phyloP scores from a whole-genome alignment of 352 stramenopile species.

The Salisapilia sapeloensis region DNA sequence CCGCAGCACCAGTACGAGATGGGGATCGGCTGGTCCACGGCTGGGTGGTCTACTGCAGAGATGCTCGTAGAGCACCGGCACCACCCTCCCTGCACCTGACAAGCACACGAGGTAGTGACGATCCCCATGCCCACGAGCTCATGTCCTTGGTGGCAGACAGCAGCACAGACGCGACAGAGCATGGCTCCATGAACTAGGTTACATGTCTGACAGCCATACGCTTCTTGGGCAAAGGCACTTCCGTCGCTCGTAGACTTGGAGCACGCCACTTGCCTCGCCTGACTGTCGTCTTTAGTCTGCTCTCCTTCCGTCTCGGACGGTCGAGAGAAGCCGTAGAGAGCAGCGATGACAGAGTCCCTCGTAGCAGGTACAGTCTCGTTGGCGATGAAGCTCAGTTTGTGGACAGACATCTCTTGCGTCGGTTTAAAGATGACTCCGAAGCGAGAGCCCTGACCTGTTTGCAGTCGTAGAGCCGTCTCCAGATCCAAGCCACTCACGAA shows the following conservation, averaged over 20 bases:
- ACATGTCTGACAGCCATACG: conserved; percentile 72
- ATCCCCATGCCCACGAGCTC: conserved; percentile 63
- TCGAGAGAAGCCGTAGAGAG: too few species aligned
- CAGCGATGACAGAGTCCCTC: too few species aligned
- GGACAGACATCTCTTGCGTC: too few species aligned
- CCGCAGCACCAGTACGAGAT: conserved; percentile 52
- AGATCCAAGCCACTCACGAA: conserved; percentile 42
- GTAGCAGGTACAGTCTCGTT: too few species aligned
- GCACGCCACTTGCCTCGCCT: conserved; percentile 19
- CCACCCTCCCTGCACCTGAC: conserved; percentile 24
- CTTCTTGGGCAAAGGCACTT: conserved; percentile 60
- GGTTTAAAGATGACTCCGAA: too few species aligned
- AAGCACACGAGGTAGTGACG: conserved; percentile 51
- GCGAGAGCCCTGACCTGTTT: too few species aligned
- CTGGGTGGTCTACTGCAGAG: conserved; percentile 13
- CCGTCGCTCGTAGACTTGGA: conserved; percentile 59
- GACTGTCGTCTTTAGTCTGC: too few species aligned
- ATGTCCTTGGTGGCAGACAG: conserved; percentile 64
- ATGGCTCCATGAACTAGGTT: conserved; percentile 43
- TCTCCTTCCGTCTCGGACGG: too few species aligned
- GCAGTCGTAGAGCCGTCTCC: conserved; percentile 18
- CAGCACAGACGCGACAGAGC: conserved; percentile 50
- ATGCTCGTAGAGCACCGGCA: conserved; percentile 38
- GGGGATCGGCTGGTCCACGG: conserved; percentile 15
- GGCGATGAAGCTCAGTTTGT: too few species aligned